Base-by-base conservation (phyloP, 2,329 filamentous ascomycete species). In the Penicillium sp. region DNA sequence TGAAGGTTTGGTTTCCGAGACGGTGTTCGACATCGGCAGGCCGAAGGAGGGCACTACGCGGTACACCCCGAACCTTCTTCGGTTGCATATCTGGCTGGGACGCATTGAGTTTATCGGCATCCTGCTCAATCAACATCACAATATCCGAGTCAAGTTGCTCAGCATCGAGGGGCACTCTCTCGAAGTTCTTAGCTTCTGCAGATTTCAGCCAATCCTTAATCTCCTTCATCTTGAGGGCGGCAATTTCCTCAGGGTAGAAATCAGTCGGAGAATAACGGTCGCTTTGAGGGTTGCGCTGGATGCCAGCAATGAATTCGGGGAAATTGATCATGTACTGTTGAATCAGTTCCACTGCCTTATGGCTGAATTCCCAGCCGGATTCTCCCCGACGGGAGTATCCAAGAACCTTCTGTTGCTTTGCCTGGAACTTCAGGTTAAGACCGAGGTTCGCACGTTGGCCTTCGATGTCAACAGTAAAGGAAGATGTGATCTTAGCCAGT, bases 11-110 rank as follows among this genome's bases (percentile, higher is more conserved):
- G 71, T 89, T 89, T 54, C 90, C 87, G 39, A 97, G 84, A 51
- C 92, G 88, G 71, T 97, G 90, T 73, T 97, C 92, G n/a, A 92
- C 92, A 75, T 99, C 94, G 1, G 87, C 83, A n/a, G 95, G 95
- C 70, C 96, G 96, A 68, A 99, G 81, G 18, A 99, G 79, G 9
- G 92, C 94, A 64, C 87, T 88, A 50, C 95, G 87, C 48, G 94
- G 94, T 43, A 97, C 91, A 53, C 87, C 86, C 56, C 85, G 87
- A 60, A 97, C 81, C 68, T 85, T 89, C 78, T 88, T 90, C 50
- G 84, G 79, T 38, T 86, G 81, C 32, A 81, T 75, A 14, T 81
- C 78, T 16, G 81, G 74, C 14, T 80, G 81, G 24, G 79, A 78
- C 40, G 79, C 76, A 58, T 81, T 77, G 29, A 84, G 75, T 51